Percentiles rank a stretch among this genome's conserved stretches.
These are phyloP conservation scores for Solanum infundibuliforme DNA, from an alignment of 257 asterid species.

Conservation along the genomic window DNA sequence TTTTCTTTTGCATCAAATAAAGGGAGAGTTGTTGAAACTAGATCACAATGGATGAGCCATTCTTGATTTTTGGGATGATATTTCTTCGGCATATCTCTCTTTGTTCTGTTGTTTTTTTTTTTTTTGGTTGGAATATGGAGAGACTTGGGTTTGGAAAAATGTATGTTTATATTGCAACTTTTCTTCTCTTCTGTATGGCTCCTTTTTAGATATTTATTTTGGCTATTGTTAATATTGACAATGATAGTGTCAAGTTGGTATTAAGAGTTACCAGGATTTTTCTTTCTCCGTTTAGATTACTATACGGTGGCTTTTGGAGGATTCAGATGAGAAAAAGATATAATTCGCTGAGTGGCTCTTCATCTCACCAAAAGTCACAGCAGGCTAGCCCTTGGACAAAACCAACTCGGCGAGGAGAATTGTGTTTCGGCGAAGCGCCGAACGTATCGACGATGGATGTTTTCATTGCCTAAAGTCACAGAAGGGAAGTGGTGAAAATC, in stretches of 20 bases:
- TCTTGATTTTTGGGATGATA: conserved; percentile 77
- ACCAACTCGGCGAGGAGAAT: too few relatives aligned
- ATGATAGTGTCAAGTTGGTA: conserved; percentile 45
- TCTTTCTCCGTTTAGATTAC: conserved; percentile 66
- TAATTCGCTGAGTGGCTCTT: conserved; percentile 28
- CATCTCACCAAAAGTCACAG: too few relatives aligned
- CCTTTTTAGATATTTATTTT: conserved; percentile 73
- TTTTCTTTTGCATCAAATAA: conserved; percentile 43
- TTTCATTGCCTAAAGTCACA: too few relatives aligned
- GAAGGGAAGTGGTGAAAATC: too few relatives aligned
- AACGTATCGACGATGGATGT: too few relatives aligned
- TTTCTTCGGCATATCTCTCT: conserved; percentile 71
- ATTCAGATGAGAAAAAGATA: conserved; percentile 78
- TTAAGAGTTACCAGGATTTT: conserved; percentile 54
- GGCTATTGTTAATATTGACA: conserved; percentile 60
- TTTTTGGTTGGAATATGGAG: conserved; percentile 95
- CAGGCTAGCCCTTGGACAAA: too few relatives aligned
- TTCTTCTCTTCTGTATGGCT: conserved; percentile 73
- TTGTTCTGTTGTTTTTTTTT: conserved; percentile 71
- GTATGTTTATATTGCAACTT: conserved; percentile 88
- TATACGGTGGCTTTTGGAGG: conserved; percentile 87
- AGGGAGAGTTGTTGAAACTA: conserved; percentile 30
- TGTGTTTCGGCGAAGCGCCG: too few relatives aligned
- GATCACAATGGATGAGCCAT: conserved; percentile 43
- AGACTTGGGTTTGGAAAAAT: conserved; percentile 81